Base-by-base conservation (phyloP, 2,329 filamentous ascomycete species). In the Cladosporium sp. region DNA sequence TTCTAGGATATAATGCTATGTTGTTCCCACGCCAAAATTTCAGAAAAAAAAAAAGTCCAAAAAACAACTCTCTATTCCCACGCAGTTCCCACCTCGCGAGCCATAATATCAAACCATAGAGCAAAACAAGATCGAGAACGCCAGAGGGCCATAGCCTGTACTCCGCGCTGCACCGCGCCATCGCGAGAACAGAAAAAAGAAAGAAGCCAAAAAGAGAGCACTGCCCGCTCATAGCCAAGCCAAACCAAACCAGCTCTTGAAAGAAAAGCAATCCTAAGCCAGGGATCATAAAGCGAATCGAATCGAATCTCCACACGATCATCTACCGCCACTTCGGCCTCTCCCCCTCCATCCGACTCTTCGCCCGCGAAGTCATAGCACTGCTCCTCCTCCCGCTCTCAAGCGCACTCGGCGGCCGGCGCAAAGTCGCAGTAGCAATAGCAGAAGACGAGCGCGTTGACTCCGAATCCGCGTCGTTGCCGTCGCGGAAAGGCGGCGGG, bases 381-480 rank as follows among this genome's bases (percentile, higher is more conserved):
- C 68, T 72, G 35, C 68, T 71, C 55, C 69, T 63, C 55, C 72
- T 62, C 12, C 69, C 69, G n/a, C 63, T 50, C 37, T 33, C 64
- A 56, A 71, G 55, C 11, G 67, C 66, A 57, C 68, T 71, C 3
- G 69, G 68, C n/a, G 71, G 64, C 35, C 70, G 57, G 26, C 67
- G 23, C 40, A 62, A 67, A 61, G 72, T 69, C 53, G 70, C 69
- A 7, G 65, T 37, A 14, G 59, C 16, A 8, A 16, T 8, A 28
- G 23, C 16, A 21, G 14, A 21, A 21, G n/a, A 21, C n/a, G 40
- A 46, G 11, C 5, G 4, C 1, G 71, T 26, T 68, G 53, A 67
- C 44, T 74, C 72, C 23, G 66, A 72, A 35, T 76, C 74, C 10
- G 73, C 73, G 46, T 75, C 73, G 46, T 75, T 72, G 2, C 71